Percentiles rank a stretch among this genome's conserved stretches.
phyloP scores from a whole-genome alignment of 176 grass and related monocot species.

The Eragrostis nindensis region DNA sequence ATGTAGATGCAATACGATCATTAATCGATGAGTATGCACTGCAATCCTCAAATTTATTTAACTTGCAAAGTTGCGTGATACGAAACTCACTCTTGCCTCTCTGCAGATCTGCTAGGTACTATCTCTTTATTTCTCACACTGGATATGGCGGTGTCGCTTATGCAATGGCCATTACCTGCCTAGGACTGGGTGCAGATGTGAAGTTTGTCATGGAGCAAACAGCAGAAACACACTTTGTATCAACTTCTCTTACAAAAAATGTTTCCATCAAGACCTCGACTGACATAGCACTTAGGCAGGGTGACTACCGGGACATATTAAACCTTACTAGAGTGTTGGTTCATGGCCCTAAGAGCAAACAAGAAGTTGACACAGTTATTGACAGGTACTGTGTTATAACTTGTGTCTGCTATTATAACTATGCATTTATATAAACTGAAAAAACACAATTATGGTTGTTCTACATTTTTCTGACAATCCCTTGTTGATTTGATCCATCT shows the following conservation, averaged over 20 bases:
- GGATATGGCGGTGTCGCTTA: conserved; percentile 95
- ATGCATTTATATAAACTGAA: conserved; percentile 27
- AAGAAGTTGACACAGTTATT: conserved; percentile 86
- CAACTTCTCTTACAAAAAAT: conserved; percentile 61
- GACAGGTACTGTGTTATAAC: conserved; percentile 67
- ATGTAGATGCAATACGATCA: conserved; percentile 95
- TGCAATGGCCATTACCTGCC: conserved; percentile 94
- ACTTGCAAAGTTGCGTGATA: conserved; percentile 15
- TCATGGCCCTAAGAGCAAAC: conserved; percentile 91
- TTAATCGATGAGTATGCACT: conserved; percentile 66
- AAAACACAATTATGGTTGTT: conserved; percentile 4
- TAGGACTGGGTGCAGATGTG: conserved; percentile 72
- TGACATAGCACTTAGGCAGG: conserved; percentile 75
- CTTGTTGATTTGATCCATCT: not conserved
- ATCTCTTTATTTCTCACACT: conserved; percentile 92
- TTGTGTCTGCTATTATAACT: conserved; percentile 12
- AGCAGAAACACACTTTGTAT: conserved; percentile 90
- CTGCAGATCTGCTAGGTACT: conserved; percentile 82
- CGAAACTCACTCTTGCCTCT: conserved; percentile 41
- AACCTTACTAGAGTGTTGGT: conserved; percentile 95
- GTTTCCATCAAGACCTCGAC: conserved; percentile 49
- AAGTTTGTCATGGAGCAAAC: conserved; percentile 83
- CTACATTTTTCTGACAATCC: not conserved
- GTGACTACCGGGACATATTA: conserved; percentile 95
- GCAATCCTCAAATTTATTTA: conserved; percentile 35